A percentile compares a stretch with the other conserved stretches of the same genome.
These are phyloP conservation scores for Yamadazyma triangularis DNA, from an alignment of 1,139 yeast genomes.

Conservation along the genomic window DNA sequence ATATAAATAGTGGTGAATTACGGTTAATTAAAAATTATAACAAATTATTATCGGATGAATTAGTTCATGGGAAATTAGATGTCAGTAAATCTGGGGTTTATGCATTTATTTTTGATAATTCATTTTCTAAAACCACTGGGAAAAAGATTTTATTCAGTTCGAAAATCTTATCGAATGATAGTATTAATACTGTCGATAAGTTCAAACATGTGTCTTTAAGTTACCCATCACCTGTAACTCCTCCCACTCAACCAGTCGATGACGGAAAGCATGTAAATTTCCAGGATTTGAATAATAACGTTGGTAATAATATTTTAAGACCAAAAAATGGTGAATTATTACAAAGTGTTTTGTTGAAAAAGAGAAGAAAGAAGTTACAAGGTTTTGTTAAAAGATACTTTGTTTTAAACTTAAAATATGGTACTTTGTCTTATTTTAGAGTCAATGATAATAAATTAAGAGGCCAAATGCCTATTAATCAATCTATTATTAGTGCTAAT, in stretches of 20 bases:
- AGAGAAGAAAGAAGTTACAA: conserved; percentile 70
- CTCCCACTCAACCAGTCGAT: conserved; percentile 3
- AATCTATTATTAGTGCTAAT: conserved; percentile 79
- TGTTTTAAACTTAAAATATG: conserved; percentile 74
- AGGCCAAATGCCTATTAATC: conserved; percentile 87
- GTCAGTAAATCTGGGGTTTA: conserved; percentile 60
- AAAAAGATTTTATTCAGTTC: conserved; percentile 75
- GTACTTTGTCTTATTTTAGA: conserved; percentile 77
- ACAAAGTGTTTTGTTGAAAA: conserved; percentile 73
- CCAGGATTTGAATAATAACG: background rate
- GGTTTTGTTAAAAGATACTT: conserved; percentile 86
- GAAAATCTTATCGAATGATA: conserved; percentile 21
- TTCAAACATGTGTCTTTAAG: conserved; percentile 1
- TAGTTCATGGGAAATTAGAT: conserved; percentile 58
- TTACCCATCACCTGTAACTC: conserved; percentile 7
- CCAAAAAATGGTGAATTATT: conserved; percentile 58
- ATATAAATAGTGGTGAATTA: conserved; percentile 36
- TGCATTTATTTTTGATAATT: conserved; percentile 90
- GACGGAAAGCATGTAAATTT: conserved; percentile 1
- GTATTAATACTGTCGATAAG: background rate
- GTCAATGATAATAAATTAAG: conserved; percentile 67
- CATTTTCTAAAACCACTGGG: conserved; percentile 80
- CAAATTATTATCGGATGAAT: conserved; percentile 51
- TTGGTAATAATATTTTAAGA: conserved; percentile 17
- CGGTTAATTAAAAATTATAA: conserved; percentile 36